phyloP scores from a whole-genome alignment of 805 yeast species.

The Brettanomyces custersianus region DNA sequence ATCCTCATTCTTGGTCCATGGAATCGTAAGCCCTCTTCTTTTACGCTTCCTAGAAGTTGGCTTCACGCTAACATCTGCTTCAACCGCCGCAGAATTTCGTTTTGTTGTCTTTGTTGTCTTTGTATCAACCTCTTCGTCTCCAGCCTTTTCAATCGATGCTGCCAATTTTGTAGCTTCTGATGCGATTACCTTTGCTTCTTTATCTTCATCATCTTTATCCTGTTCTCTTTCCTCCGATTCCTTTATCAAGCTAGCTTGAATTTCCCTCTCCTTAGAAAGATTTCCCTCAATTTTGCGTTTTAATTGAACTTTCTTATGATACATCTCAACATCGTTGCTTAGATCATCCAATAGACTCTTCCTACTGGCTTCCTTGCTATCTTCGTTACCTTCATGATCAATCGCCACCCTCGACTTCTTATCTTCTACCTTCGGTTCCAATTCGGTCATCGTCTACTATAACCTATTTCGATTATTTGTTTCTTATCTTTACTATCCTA shows the following conservation, averaged over 20 bases:
- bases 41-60: background rate
- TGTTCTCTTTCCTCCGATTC: slow-evolving; percentile 4
- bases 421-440: too few relatives aligned
- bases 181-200: slow-evolving; percentile 1
- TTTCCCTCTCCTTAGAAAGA: slow-evolving; percentile 4
- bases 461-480: too few relatives aligned
- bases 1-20: slow-evolving; percentile 30
- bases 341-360: slow-evolving; percentile 15
- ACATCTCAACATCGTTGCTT: slow-evolving; percentile 21
- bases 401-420: too few relatives aligned
- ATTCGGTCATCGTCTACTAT: too few relatives aligned
- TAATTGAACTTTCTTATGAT: slow-evolving; percentile 22
- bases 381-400: too few relatives aligned
- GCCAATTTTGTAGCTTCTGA: slow-evolving; percentile 3
- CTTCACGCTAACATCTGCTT: background rate
- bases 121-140: background rate
- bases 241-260: background rate
- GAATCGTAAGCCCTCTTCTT: slow-evolving; percentile 6
- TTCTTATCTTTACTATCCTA: too few relatives aligned
- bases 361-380: slow-evolving; percentile 3
- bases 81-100: background rate
- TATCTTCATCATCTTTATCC: slow-evolving; percentile 5
- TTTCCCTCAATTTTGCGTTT: slow-evolving; percentile 13
- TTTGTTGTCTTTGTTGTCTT: background rate
- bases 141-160: slow-evolving; percentile 2